phyloP scores from a whole-genome alignment of 331 rosid species.

The Spiraea crenata region DNA sequence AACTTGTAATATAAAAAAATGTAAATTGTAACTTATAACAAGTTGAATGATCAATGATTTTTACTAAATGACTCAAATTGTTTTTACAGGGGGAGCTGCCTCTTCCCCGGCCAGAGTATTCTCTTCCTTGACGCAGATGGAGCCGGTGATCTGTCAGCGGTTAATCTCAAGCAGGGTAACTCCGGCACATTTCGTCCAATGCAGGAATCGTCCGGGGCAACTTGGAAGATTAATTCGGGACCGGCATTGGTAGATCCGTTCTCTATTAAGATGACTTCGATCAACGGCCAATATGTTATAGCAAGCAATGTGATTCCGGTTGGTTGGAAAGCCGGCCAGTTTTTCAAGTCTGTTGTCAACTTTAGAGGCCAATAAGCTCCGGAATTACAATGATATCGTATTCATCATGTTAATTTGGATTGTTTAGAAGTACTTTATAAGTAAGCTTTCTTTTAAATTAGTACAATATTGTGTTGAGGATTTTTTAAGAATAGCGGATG shows the following conservation, averaged over 20 bases:
- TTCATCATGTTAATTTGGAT: too few relatives aligned
- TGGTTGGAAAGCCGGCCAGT: slow-evolving; percentile 47
- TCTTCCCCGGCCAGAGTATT: slow-evolving; percentile 37
- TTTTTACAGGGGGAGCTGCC: slow-evolving; percentile 48
- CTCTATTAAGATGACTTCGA: slow-evolving; percentile 34
- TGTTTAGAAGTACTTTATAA: too few relatives aligned
- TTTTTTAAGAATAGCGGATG: too few relatives aligned
- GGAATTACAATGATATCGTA: too few relatives aligned
- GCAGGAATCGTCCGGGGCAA: slow-evolving; percentile 58
- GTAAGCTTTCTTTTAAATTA: too few relatives aligned
- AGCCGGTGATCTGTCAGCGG: slow-evolving; percentile 37
- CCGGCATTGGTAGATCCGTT: slow-evolving; percentile 39
- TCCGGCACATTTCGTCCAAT: slow-evolving; percentile 35
- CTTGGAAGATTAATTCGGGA: slow-evolving; percentile 42
- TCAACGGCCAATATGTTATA: slow-evolving; percentile 26
- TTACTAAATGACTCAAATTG: too few relatives aligned
- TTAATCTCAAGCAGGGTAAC: slow-evolving; percentile 36
- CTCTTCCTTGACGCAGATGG: slow-evolving; percentile 22
- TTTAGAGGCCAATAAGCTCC: slow-evolving; percentile 6
- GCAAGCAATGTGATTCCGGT: slow-evolving; percentile 48
- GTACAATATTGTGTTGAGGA: too few relatives aligned
- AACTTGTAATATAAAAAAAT: too few relatives aligned
- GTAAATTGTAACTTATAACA: too few relatives aligned
- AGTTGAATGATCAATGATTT: too few relatives aligned
- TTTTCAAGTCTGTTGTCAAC: slow-evolving; percentile 45